Evolutionary conservation across 352 stramenopile genomes (phyloP).

Genomic region (Phytophthora ramorum): DNA sequence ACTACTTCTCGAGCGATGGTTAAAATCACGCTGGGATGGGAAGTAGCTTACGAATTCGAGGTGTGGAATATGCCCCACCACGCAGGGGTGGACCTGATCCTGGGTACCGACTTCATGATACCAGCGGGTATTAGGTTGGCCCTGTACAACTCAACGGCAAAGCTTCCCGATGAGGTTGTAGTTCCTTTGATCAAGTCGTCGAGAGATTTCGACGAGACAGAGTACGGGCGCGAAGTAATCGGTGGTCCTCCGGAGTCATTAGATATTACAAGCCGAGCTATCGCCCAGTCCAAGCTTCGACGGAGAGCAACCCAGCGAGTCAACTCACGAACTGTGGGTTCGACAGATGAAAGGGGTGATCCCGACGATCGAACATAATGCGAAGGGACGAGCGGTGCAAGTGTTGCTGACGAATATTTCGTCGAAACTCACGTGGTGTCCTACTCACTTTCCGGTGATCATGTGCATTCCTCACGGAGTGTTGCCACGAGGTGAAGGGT

Average conservation of each 20-base stretch:
- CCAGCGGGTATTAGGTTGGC: background rate
- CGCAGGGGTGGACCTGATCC: constrained; percentile 3
- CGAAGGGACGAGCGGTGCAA: background rate
- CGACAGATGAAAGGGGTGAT: background rate
- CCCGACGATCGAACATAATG: background rate
- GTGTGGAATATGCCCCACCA: constrained; percentile 9
- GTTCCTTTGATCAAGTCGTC: too few relatives aligned
- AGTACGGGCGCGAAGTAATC: background rate
- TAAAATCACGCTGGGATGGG: too few relatives aligned
- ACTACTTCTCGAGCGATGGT: too few relatives aligned
- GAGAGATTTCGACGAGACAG: background rate
- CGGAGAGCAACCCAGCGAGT: background rate
- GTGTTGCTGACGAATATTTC: background rate
- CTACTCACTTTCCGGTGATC: background rate
- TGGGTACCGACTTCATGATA: constrained; percentile 12
- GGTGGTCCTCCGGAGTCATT: background rate
- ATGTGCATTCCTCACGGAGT: background rate
- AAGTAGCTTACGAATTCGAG: too few relatives aligned
- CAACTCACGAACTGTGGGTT: background rate
- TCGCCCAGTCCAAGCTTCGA: background rate
- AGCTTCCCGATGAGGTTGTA: too few relatives aligned
- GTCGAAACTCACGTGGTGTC: background rate
- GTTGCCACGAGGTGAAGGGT: background rate
- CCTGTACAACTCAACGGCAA: too few relatives aligned
- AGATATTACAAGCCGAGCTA: background rate